Evolutionary conservation across 257 asterid species (phyloP).

Genomic region (Agastache rugosa): DNA sequence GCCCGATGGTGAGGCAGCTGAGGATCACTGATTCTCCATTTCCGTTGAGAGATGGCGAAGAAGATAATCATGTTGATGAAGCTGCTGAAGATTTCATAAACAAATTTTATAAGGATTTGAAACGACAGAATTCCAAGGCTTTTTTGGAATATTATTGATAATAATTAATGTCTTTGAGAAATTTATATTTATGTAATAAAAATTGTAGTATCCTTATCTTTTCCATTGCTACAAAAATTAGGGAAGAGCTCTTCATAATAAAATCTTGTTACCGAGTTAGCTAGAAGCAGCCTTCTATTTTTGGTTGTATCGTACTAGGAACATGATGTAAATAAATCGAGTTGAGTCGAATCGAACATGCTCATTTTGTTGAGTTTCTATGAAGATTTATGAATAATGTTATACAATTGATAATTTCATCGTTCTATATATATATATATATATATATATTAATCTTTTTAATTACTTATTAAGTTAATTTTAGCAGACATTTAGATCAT

Average conservation of each 20-base stretch:
- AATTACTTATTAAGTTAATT: background rate
- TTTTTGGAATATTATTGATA: conserved; percentile 19
- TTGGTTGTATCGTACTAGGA: background rate
- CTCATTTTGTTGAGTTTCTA: background rate
- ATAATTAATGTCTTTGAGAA: background rate
- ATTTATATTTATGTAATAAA: background rate
- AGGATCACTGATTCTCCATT: conserved; percentile 66
- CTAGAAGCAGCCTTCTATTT: background rate
- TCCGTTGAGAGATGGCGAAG: conserved; percentile 49
- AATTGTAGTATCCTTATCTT: background rate
- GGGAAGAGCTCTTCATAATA: background rate
- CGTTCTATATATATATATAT: background rate
- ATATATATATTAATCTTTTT: too few species aligned
- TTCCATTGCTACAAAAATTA: background rate
- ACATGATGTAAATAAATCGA: background rate
- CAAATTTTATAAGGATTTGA: conserved; percentile 55
- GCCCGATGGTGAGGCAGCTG: conserved; percentile 70
- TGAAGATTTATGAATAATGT: background rate
- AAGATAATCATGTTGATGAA: conserved; percentile 44
- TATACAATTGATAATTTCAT: background rate
- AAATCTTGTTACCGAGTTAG: background rate
- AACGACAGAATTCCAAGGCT: conserved; percentile 42
- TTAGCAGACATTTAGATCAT: background rate
- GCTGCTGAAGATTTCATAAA: conserved; percentile 64
- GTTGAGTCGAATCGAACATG: background rate